A percentile compares a stretch with the other conserved stretches of the same genome.
phyloP scores from a whole-genome alignment of 768 basidiomycete species.

The Suillus clintonianus region DNA sequence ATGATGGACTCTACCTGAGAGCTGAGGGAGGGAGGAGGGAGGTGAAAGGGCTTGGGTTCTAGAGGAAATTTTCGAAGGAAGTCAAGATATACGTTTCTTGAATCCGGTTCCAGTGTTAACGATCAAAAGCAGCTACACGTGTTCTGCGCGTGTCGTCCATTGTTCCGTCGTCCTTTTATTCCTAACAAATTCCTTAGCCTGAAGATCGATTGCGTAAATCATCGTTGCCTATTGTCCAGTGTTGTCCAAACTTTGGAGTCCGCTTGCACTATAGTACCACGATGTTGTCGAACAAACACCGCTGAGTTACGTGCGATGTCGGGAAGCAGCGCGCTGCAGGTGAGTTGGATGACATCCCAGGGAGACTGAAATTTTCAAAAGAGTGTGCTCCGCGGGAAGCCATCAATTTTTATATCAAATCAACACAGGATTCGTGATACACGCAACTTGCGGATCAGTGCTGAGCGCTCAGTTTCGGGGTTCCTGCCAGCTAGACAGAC shows the following conservation, averaged over 20 bases:
- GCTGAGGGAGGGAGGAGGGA: slow-evolving; percentile 32
- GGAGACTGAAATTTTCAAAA: not conserved
- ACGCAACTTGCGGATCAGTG: not conserved
- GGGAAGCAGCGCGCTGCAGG: not conserved
- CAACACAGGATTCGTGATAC: slow-evolving; percentile 3
- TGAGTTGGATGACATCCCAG: not conserved
- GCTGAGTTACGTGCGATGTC: not conserved
- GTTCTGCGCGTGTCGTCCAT: slow-evolving; percentile 32
- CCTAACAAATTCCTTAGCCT: slow-evolving; percentile 10
- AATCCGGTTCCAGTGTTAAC: slow-evolving; percentile 27
- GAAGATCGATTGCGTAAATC: slow-evolving; percentile 31
- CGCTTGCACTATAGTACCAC: not conserved
- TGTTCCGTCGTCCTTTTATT: slow-evolving; percentile 21
- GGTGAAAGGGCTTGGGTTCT: slow-evolving; percentile 25
- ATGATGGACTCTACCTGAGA: slow-evolving; percentile 24
- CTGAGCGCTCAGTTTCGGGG: not conserved
- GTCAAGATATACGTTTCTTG: slow-evolving; percentile 35
- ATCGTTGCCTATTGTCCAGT: slow-evolving; percentile 11
- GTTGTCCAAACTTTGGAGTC: not conserved
- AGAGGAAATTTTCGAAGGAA: slow-evolving; percentile 39
- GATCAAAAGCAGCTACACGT: slow-evolving; percentile 33
- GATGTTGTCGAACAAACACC: not conserved
- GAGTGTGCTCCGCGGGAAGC: not conserved
- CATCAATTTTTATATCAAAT: not conserved
- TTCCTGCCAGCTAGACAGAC: not conserved